Evolutionary conservation across 306 rosid genomes (phyloP), one percentile per base, ranked within the genome.

Genomic region (Luffa aegyptiaca): DNA sequence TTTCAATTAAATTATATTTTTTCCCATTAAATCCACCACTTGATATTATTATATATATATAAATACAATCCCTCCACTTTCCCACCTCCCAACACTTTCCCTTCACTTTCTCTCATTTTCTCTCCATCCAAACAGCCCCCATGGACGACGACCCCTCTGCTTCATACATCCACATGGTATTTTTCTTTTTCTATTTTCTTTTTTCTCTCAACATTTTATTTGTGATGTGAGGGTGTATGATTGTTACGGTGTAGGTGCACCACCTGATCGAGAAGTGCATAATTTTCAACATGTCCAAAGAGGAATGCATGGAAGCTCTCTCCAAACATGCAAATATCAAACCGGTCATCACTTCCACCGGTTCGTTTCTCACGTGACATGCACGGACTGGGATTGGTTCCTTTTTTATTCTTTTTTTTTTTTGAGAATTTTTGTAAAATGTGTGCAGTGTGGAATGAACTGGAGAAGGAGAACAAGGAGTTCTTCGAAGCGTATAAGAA

Each of bases 231-330:
- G 45, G 35, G 49, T 44, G 20, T 17, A 64, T 51, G 64, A 52
- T 62, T 51, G 35, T 26, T 51, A 20, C 4, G 26, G 10, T 12
- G 18, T 6, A 10, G 69, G 53, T 95, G 85, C 99, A 95, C 80
- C 99, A 88, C 70, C 21, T 95, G 79, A 95, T 95, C 8, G 99
- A 95, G 80, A 97, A 91, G 92, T 93, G 99, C 75, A 85, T 95
- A 7, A 63, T 95, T 66, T 95, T 95, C 89, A 90, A 93, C 82
- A 93, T 93, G 99, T 88, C 79, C 89, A 91, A 83, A 83, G 99
- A 93, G 86, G 94, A 95, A 72, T 93, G 99, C 93, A 88, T 89
- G 97, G 99, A 95, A 82, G 96, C 97, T 81, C 96, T 95, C 21
- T 91, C 93, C 56, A 93, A 88, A 78, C 97, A 90, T 83, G 99